Conservation (phyloP, 2,329 filamentous ascomycete genomes). For the Didymella glomerata region DNA sequence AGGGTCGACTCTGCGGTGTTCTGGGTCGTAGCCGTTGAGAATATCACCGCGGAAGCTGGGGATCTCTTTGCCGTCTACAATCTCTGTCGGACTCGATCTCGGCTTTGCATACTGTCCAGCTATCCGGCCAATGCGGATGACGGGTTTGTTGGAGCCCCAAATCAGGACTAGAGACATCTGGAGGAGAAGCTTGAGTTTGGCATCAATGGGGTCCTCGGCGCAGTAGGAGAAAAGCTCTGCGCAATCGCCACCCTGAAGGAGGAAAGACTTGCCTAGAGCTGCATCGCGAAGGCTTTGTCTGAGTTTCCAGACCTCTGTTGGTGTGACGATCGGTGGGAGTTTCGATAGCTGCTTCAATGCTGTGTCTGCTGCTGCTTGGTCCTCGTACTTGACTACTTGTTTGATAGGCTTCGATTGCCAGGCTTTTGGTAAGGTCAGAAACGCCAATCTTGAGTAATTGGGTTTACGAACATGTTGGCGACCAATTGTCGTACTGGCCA, state of each 20-base stretch:
- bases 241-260: conserved; percentile 96
- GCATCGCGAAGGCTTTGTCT: conserved; percentile 84
- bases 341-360: conserved; percentile 71
- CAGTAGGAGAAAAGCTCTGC: conserved; percentile 98
- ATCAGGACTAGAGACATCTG: conserved; percentile 98
- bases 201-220: conserved; percentile 85
- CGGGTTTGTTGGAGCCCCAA: conserved; percentile 82
- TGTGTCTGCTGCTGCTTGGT: conserved; percentile 65
- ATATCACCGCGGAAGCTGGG: conserved; percentile 96
- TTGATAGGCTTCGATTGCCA: conserved; percentile 83
- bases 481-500: conserved; percentile 43
- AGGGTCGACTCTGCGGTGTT: conserved; percentile 83
- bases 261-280: conserved; percentile 87
- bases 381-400: conserved; percentile 75
- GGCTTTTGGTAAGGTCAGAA: conserved; percentile 54
- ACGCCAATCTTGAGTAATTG: no score
- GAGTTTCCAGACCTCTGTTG: conserved; percentile 80
- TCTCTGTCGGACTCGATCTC: conserved; percentile 85
- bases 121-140: conserved; percentile 94
- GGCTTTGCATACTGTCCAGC: conserved; percentile 98
- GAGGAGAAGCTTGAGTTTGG: conserved; percentile 93
- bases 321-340: conserved; percentile 81
- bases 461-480: conserved; percentile 49
- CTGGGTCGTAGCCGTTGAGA: conserved; percentile 82
- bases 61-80: conserved; percentile 79